Base-by-base conservation (phyloP, 2,329 filamentous ascomycete genomes). In the Scytalidium lignicola region DNA sequence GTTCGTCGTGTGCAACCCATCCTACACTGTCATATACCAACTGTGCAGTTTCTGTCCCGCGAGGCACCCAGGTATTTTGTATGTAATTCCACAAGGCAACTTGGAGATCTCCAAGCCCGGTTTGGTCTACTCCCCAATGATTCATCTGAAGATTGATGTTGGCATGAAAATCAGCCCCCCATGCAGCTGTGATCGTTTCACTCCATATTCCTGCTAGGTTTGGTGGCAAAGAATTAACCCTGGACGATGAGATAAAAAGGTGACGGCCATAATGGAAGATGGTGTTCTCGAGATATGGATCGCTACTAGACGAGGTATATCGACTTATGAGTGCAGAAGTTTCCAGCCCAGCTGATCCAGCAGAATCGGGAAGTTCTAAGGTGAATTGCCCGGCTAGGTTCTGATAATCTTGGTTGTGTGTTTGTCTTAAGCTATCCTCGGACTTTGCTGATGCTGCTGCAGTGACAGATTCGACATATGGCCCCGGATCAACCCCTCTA, bases 141-240 rank as follows among this genome's bases (percentile, higher is more conserved):
- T 82, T 82, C 79, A 82, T 82, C 54, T 83, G 76, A 0, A 82
- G 49, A 49, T 82, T 82, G 56, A 83, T 81, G 52, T 82, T 78
- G 37, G 72, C 67, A 46, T 80, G 78, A 49, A 80, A 82, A 55
- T 82, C 78, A 2, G 67, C 72, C 12, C 71, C 70, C 79, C 79
- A 80, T 0, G 72, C 70, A 3, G 70, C 65, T 0, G 55, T 55
- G 2, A 75, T 58, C 0, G 67, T 61, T 41, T 76, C 70, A 3
- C 71, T 73, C 80, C 79, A 83, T 17, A 70, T 68, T 0, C 79
- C 79, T 57, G 79, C 76, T 0, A 83, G 67, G 49, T 82, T 82
- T 0, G 78, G 68, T 0, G 79, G 79, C 0, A 83, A 66, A 0
- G 70, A 72, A 29, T 72, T 73, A 0, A 66, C 61, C 2, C 79